These are phyloP conservation scores for Xylaria sp. DNA, from an alignment of 2,329 filamentous ascomycete species.

Conservation along the genomic window DNA sequence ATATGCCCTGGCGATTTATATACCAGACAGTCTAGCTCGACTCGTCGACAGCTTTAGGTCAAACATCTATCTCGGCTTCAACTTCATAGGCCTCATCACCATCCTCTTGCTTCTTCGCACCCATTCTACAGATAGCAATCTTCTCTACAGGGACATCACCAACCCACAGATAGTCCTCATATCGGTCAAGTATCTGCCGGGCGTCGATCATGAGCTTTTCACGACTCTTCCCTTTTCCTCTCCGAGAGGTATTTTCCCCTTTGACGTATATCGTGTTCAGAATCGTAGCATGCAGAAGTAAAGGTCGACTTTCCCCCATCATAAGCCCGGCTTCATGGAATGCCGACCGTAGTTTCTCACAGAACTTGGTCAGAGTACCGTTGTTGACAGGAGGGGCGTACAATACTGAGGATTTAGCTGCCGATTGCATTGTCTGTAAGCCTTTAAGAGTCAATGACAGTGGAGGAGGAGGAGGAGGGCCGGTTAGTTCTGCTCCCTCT, in stretches of 20 bases:
- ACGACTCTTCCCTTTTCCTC: constrained; percentile 45
- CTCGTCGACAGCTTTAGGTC: constrained; percentile 20
- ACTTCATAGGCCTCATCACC: constrained; percentile 67
- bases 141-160: constrained; percentile 73
- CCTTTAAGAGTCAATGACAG: constrained; percentile 63
- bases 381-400: constrained; percentile 72
- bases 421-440: constrained; percentile 71
- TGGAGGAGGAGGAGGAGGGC: constrained; percentile 26
- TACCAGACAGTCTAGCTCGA: not conserved
- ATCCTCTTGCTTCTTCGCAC: constrained; percentile 73
- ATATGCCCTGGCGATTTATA: constrained; percentile 3
- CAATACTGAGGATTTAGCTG: constrained; percentile 68
- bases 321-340: constrained; percentile 70
- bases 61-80: constrained; percentile 58
- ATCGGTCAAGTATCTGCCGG: constrained; percentile 66
- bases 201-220: constrained; percentile 65
- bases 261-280: constrained; percentile 85
- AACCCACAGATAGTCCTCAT: constrained; percentile 77
- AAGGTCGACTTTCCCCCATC: constrained; percentile 66
- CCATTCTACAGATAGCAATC: constrained; percentile 88
- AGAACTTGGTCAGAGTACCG: constrained; percentile 66
- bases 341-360: constrained; percentile 61
- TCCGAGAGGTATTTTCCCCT: constrained; percentile 45
- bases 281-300: constrained; percentile 86
- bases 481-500: constrained; percentile 10